Percentiles rank a stretch among this genome's conserved stretches.
Evolutionary conservation across 179 eudicot species (phyloP).

Genomic region (Beta corolliflora): DNA sequence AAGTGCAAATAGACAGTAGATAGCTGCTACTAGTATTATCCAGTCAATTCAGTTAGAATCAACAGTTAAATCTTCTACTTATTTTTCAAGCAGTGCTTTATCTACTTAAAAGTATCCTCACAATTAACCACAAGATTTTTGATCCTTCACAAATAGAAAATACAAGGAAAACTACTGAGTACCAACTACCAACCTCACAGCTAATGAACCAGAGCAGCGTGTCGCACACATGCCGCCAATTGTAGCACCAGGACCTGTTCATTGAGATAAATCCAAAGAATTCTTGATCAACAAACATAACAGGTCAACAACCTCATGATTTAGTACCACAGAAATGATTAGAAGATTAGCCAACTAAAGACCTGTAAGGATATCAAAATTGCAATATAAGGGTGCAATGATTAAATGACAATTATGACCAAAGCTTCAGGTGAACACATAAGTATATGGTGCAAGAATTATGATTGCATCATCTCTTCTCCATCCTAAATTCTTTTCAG

Average conservation of each 20-base stretch:
- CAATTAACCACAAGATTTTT: background rate
- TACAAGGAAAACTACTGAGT: constrained; percentile 7
- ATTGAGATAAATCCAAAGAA: constrained; percentile 18
- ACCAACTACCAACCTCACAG: constrained; percentile 68
- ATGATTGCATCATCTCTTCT: background rate
- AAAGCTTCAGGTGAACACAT: background rate
- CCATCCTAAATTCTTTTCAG: background rate
- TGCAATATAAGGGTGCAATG: background rate
- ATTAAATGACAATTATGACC: background rate
- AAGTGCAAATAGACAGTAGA: background rate
- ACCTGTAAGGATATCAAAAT: background rate
- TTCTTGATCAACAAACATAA: constrained; percentile 8
- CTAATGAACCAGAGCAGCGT: constrained; percentile 98
- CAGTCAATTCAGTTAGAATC: background rate
- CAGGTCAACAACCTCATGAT: background rate
- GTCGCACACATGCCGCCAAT: constrained; percentile 99
- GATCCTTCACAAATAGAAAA: background rate
- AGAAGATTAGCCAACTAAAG: background rate
- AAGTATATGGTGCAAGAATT: background rate
- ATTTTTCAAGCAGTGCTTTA: background rate
- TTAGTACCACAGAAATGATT: background rate
- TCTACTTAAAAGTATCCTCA: background rate
- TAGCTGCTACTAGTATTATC: background rate
- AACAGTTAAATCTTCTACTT: background rate
- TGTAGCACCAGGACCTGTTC: constrained; percentile 97